Evolutionary conservation across 1,139 yeast genomes (phyloP), one percentile per base, ranked within the genome.

Genomic region (Saccharomyces uvarum): DNA sequence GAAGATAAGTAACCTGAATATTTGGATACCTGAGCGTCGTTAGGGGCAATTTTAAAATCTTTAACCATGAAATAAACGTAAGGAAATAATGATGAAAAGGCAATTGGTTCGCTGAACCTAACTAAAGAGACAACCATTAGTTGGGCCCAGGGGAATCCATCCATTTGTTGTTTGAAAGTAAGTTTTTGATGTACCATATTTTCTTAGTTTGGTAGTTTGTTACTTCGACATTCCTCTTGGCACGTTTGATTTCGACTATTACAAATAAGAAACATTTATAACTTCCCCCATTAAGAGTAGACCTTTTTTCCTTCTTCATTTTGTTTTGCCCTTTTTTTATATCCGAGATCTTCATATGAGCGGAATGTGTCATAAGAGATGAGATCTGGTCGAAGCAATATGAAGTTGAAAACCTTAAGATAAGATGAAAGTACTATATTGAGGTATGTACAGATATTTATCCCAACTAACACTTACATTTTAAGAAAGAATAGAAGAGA

Each of bases 41-140:
- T 76, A 32, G 76, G 74, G 2, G 81, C 77, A 29, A 81, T 72
- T 4, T 79, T 76, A 60, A 82, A 81, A 57, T 80, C 82, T 62
- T 80, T 70, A 33, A 83, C 81, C 84, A 83, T 80, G 67, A 81
- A 83, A 65, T 79, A 83, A 27, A 83, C 76, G 63, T 83, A 83
- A 2, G 88, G 87, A 66, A 83, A 82, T 33, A 81, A 65, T 2
- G 86, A 81, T 1, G 86, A 80, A 70, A 82, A 82, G 1, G 86
- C 79, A 33, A 83, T 74, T 1, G 88, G 87, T 63, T 83, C 88
- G 8, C 82, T 75, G 52, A 82, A 74, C 52, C 86, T 70, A 56
- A 81, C 76, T 16, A 76, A 58, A 44, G 79, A 73, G 2, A 75
- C 61, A 16, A 79, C 77, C 14, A 71, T 58, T 67, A 82, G 71